phyloP scores from a whole-genome alignment of 202 grass and related monocot species.

The Sporobolus alterniflorus region DNA sequence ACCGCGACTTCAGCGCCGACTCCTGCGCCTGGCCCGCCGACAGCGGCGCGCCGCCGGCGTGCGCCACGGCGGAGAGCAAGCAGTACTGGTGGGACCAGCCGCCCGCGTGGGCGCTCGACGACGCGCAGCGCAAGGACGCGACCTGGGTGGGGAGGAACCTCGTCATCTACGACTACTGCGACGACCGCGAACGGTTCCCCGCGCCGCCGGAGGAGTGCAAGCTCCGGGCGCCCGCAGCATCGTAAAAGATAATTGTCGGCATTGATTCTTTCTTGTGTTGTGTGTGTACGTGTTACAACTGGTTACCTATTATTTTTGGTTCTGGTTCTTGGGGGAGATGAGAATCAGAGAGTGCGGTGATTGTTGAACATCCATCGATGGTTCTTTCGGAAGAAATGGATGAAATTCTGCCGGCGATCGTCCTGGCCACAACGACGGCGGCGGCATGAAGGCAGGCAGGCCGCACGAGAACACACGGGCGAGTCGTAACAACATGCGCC shows the following conservation, averaged over 20 bases:
- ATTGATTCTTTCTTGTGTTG: background rate
- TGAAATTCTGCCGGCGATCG: background rate
- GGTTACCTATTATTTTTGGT: background rate
- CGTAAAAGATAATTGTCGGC: background rate
- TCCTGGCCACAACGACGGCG: background rate
- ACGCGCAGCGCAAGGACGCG: slow-evolving; percentile 62
- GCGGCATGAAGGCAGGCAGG: background rate
- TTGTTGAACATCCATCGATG: background rate
- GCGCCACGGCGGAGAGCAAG: slow-evolving; percentile 48
- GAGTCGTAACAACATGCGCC: slow-evolving; percentile 20
- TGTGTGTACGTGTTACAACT: background rate
- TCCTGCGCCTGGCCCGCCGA: slow-evolving; percentile 69
- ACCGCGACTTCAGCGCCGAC: slow-evolving; percentile 87
- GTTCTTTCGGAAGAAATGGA: background rate
- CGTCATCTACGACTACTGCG: slow-evolving; percentile 95
- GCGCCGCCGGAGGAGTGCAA: slow-evolving; percentile 66
- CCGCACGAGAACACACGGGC: slow-evolving; percentile 26
- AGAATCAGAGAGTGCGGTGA: background rate
- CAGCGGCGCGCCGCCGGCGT: slow-evolving; percentile 29
- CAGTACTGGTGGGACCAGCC: slow-evolving; percentile 86
- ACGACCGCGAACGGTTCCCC: slow-evolving; percentile 70
- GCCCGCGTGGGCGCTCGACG: slow-evolving; percentile 76
- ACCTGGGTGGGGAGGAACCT: slow-evolving; percentile 76
- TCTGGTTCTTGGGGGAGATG: slow-evolving; percentile 8
- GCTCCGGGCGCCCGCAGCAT: slow-evolving; percentile 18